A percentile compares a stretch with the other conserved stretches of the same genome.
Evolutionary conservation across 2,329 filamentous ascomycete genomes (phyloP).

Genomic region (Neoarthrinium moseri): DNA sequence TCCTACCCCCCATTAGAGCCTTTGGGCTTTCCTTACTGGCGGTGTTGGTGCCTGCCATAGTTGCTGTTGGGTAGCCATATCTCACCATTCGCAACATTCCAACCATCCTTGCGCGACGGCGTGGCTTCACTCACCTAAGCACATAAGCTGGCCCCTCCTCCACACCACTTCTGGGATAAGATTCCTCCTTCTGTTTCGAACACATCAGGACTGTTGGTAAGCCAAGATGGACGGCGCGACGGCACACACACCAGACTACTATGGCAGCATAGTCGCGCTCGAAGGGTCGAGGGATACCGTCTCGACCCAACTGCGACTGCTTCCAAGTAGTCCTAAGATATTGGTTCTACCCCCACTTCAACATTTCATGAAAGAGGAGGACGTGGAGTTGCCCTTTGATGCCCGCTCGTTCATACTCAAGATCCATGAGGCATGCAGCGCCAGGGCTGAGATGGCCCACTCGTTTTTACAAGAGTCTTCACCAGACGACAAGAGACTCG

Average conservation of each 20-base stretch:
- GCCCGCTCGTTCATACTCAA: conserved; percentile 41
- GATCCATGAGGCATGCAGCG: conserved; percentile 48
- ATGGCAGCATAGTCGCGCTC: conserved; percentile 57
- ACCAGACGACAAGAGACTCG: conserved; percentile 48
- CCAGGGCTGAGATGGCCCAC: conserved; percentile 47
- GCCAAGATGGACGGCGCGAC: conserved; percentile 18
- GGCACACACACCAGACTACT: conserved; percentile 22
- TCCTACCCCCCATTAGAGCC: not conserved
- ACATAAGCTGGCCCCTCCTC: not conserved
- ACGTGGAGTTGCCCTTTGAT: conserved; percentile 30
- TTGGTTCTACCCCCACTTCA: conserved; percentile 54
- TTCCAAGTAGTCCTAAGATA: conserved; percentile 58
- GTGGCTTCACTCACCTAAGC: not conserved
- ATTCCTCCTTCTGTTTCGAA: not conserved
- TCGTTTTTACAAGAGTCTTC: conserved; percentile 49
- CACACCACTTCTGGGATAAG: not conserved
- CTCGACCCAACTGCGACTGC: conserved; percentile 57
- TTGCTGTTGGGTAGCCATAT: not conserved
- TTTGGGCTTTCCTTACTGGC: not conserved
- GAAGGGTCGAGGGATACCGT: conserved; percentile 56
- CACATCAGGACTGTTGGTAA: not conserved
- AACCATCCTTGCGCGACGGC: not conserved
- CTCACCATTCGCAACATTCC: not conserved
- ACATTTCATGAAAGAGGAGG: conserved; percentile 39
- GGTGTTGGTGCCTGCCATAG: not conserved